Percentiles rank a stretch among this genome's conserved stretches.
Conservation (phyloP, 2,329 filamentous ascomycete species). For the Pseudohalonectria lignicola region DNA sequence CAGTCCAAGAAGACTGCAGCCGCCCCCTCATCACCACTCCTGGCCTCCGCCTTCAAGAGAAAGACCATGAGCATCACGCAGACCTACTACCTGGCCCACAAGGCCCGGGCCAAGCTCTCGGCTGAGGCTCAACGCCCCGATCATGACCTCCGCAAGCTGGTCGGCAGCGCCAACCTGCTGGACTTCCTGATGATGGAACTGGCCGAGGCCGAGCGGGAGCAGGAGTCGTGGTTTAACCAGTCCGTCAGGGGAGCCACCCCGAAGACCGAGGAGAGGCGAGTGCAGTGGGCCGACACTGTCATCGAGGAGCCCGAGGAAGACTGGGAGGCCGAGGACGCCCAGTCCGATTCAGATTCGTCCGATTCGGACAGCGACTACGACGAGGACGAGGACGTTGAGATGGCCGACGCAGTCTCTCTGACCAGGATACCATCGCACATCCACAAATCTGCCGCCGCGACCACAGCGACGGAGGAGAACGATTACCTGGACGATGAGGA, state of each 20-base stretch:
- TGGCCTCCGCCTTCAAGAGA: slow-evolving; percentile 38
- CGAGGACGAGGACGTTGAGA: slow-evolving; percentile 43
- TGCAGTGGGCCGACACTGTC: slow-evolving; percentile 79
- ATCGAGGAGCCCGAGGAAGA: slow-evolving; percentile 65
- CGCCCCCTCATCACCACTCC: slow-evolving; percentile 9
- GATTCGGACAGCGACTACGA: slow-evolving; percentile 37
- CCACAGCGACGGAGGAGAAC: slow-evolving; percentile 28
- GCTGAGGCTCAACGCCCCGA: slow-evolving; percentile 81
- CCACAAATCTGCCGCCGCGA: slow-evolving; percentile 17
- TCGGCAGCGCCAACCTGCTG: slow-evolving; percentile 96
- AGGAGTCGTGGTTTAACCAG: slow-evolving; percentile 97
- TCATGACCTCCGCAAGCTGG: slow-evolving; percentile 88
- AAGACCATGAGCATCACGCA: slow-evolving; percentile 96
- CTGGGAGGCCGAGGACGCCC: slow-evolving; percentile 54
- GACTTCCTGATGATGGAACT: slow-evolving; percentile 86
- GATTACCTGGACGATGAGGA: slow-evolving; percentile 45
- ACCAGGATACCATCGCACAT: slow-evolving; percentile 30
- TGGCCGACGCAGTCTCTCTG: slow-evolving; percentile 35
- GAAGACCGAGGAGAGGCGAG: slow-evolving; percentile 49
- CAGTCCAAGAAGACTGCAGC: slow-evolving; percentile 2
- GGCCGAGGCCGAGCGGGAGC: slow-evolving; percentile 86
- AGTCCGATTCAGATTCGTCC: slow-evolving; percentile 37
- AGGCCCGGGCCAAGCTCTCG: slow-evolving; percentile 91
- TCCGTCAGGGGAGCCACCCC: slow-evolving; percentile 67
- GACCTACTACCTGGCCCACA: slow-evolving; percentile 97